Base-by-base conservation (phyloP, 345 rosid genomes). In the Linum lewisii region DNA sequence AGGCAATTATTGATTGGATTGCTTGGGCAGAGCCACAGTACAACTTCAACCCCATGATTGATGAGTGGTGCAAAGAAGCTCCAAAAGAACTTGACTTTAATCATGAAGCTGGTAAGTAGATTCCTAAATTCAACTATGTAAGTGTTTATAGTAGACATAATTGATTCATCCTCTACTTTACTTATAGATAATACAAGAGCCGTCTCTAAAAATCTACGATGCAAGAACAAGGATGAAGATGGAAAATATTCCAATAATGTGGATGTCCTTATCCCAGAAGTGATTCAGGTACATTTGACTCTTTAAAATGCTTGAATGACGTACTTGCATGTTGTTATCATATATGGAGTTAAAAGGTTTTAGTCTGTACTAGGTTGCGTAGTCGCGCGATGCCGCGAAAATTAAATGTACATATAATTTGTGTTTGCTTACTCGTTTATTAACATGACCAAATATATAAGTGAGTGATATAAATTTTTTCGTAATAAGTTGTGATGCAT, bases 51-150 rank as follows among this genome's bases (percentile, higher is more conserved):
- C 98, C 98, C 62, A 83, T 92, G 79, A 88, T 92, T 61, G 98
- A 92, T 75, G 98, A 92, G 67, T 92, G 97, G 97, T 92, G 98
- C 82, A 92, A 83, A 69, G 98, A 92, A 83, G 93, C 93, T 65
- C 97, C 98, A 23, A 88, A 86, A 73, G 98, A 92, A 73, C 89
- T 92, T 20, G 96, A 92, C 77, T 92, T 92, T 77, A 79, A 84
- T 69, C 59, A 20, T 59, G 98, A 92, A 83, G 98, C 98, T 58
- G 97, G 98, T 92, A 83, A 51, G 69, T 63, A 5, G 10, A 26
- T 6, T 38, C 3, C 15, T 38, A 38, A 38, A 38, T 38, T 10
- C 14, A 8, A 38, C 16, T 8, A 8, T 38, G 2, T 38, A 15
- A 8, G 16, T 9, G 45, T 38, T 38, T 9, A 38, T 15, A 38